phyloP scores from a whole-genome alignment of 2,329 filamentous ascomycete genomes.

The Aspergillus proliferans region DNA sequence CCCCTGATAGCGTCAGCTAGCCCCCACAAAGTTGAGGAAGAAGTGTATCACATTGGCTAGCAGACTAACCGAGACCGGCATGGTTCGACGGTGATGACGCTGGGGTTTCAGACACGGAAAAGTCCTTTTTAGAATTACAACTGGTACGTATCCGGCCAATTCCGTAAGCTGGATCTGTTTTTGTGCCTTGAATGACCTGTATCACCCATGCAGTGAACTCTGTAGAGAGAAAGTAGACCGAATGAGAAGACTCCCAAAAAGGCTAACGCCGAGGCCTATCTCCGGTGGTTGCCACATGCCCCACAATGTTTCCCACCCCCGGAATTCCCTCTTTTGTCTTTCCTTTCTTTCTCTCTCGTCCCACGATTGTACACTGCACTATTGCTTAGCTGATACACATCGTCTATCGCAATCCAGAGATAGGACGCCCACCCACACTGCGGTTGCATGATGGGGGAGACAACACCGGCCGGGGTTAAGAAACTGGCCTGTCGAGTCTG shows the following conservation, averaged over 20 bases:
- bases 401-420: no score
- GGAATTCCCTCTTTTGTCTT: neutral
- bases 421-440: neutral
- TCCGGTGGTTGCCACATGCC: conserved; percentile 12
- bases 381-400: no score
- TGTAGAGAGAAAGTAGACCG: neutral
- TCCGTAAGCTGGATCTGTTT: neutral
- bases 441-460: conserved; percentile 3
- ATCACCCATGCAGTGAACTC: neutral
- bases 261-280: neutral
- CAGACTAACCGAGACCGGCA: neutral
- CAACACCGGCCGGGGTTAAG: conserved; percentile 16
- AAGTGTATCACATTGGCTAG: neutral
- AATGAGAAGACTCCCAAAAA: neutral
- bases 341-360: neutral
- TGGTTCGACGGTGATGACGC: neutral
- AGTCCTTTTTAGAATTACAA: neutral
- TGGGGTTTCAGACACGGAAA: neutral
- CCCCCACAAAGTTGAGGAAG: neutral
- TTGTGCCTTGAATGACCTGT: neutral
- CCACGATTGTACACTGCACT: no score
- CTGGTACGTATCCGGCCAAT: neutral
- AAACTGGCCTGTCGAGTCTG: conserved; percentile 34
- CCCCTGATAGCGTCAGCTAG: neutral
- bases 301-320: conserved; percentile 18